phyloP scores from a whole-genome alignment of 495 filamentous ascomycete genomes.

The Xylaria flabelliformis region DNA sequence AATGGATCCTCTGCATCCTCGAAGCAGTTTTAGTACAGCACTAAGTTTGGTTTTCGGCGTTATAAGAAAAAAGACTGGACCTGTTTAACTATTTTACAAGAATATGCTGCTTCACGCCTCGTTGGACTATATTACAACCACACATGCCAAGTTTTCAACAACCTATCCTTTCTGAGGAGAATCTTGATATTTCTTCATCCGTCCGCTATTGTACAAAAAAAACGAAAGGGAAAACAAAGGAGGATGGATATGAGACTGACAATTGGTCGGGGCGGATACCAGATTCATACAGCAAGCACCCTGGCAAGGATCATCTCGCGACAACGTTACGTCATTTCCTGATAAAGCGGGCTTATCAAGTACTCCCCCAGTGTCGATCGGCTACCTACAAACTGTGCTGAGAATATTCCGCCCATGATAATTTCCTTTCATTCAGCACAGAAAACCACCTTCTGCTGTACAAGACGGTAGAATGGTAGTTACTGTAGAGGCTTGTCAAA shows the following conservation, averaged over 20 bases:
- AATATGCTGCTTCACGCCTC: not conserved
- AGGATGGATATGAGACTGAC: conserved; percentile 14
- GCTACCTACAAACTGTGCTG: conserved; percentile 32
- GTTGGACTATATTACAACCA: not conserved
- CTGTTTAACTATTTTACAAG: not conserved
- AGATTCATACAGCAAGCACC: conserved; percentile 2
- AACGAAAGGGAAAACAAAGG: conserved; percentile 5
- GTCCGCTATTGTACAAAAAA: not conserved
- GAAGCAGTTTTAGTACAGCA: conserved; percentile 7
- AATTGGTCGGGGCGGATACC: not conserved
- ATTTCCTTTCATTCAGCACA: conserved; percentile 1
- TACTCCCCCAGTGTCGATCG: conserved; percentile 37
- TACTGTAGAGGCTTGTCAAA: not conserved
- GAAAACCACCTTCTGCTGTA: not conserved
- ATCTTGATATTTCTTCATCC: not conserved
- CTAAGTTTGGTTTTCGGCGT: conserved; percentile 5
- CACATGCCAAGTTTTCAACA: not conserved
- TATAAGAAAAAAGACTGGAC: not conserved
- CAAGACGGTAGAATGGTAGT: not conserved
- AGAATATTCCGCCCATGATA: not conserved
- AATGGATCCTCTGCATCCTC: conserved; percentile 12
- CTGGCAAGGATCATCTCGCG: conserved; percentile 30
- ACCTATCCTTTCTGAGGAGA: not conserved
- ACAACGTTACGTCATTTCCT: conserved; percentile 42
- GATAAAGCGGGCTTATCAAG: conserved; percentile 28